Evolutionary conservation across 257 asterid genomes (phyloP).

Genomic region (Thymus mandschuricus): DNA sequence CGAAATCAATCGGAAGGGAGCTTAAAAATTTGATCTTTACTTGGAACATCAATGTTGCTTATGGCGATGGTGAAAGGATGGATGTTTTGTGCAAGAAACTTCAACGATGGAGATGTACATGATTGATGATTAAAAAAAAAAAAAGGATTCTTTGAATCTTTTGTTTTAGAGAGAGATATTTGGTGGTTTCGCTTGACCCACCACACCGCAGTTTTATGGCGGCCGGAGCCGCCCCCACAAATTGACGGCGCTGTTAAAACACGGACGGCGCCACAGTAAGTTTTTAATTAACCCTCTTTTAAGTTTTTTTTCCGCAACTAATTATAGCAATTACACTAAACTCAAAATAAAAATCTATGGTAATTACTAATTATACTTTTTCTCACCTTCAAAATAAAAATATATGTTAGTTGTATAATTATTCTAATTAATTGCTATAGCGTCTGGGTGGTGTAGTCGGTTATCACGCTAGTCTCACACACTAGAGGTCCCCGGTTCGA

Average conservation of each 20-base stretch:
- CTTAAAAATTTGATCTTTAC: slow-evolving; percentile 22
- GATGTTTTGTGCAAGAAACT: not conserved
- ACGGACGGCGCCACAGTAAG: not conserved
- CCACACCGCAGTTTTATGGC: slow-evolving; percentile 23
- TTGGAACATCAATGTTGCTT: slow-evolving; percentile 22
- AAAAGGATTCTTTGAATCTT: not conserved
- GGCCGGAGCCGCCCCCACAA: slow-evolving; percentile 30
- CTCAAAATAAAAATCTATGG: too few species aligned
- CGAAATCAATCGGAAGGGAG: slow-evolving; percentile 31
- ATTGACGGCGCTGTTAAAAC: slow-evolving; percentile 20
- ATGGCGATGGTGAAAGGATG: slow-evolving; percentile 8
- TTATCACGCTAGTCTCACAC: slow-evolving; percentile 99
- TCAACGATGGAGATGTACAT: slow-evolving; percentile 10
- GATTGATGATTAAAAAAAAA: not conserved
- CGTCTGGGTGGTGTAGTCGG: slow-evolving; percentile 99
- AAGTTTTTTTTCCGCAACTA: too few species aligned
- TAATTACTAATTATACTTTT: too few species aligned
- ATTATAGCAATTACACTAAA: too few species aligned
- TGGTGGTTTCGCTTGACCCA: slow-evolving; percentile 19
- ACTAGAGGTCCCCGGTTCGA: slow-evolving; percentile 99
- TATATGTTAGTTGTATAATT: too few species aligned
- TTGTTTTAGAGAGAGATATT: not conserved
- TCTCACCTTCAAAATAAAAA: too few species aligned
- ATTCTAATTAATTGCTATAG: too few species aligned
- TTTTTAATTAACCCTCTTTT: not conserved